Evolutionary conservation across 148 eudicot species (phyloP), one percentile per base, ranked within the genome.

Genomic region (Dysphania ambrosioides): DNA sequence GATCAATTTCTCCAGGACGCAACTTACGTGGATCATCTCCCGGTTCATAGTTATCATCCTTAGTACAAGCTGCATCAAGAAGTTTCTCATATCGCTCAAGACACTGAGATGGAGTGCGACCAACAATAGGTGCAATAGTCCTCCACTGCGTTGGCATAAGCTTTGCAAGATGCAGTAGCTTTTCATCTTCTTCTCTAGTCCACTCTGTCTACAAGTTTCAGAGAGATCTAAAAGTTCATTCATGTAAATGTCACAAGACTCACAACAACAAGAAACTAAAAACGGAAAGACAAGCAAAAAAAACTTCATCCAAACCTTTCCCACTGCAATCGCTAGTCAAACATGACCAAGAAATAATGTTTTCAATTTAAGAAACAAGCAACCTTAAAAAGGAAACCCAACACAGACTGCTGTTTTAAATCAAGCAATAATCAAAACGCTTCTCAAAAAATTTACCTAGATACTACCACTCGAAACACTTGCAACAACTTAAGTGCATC

Each of bases 141-240:
- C 99, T 87, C 99, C 99, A 95, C 68, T 95, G 99, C 4, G 99
- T 92, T 24, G 99, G 99, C 99, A 95, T 95, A 60, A 95, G 99
- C 83, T 96, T 96, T 5, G 99, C 97, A 72, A 92, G 91, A 85
- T 92, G 99, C 67, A 96, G 89, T 73, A 96, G 82, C 81, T 89
- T 96, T 82, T 96, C 99, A 80, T 96, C 99, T 78, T 96, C 99
- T 77, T 96, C 99, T 82, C 97, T 87, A 6, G 97, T 96, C 99
- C 99, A 96, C 82, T 96, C 99, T 40, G 99, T 92, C 99, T 96
- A 76, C 66, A 86, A 68, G 8, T 26, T 71, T 51, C 53, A 82
- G 16, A 29, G 30, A 70, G 31, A 67, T 57, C 27, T 36, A 55
- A 27, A 66, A 57, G n/a, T n/a, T 68, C 69, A 78, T 61, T 49